Conservation (phyloP, 2,329 filamentous ascomycete genomes). For the Penicillium freii region DNA sequence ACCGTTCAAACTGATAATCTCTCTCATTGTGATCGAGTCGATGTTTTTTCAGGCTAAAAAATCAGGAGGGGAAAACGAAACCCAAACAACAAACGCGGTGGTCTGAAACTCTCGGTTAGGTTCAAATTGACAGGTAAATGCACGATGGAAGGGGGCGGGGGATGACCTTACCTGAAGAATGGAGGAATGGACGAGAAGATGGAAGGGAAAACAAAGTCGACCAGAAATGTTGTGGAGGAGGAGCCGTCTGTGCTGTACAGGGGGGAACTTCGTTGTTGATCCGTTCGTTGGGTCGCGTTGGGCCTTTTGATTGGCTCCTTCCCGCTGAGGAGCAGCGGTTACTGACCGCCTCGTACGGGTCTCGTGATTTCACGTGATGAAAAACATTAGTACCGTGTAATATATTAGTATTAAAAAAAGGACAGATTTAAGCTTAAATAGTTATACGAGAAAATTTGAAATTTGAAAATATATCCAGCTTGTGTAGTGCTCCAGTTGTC, state of each 20-base stretch:
- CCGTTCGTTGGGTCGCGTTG: slow-evolving; percentile 40
- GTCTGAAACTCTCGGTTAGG: slow-evolving; percentile 25
- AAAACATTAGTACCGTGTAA: background rate
- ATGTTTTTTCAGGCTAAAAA: slow-evolving; percentile 24
- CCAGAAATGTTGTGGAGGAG: slow-evolving; percentile 49
- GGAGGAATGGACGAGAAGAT: slow-evolving; percentile 26
- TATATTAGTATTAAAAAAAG: background rate
- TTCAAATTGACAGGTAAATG: background rate
- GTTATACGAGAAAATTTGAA: background rate
- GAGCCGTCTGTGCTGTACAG: slow-evolving; percentile 45
- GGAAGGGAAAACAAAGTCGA: slow-evolving; percentile 28
- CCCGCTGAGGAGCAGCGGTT: slow-evolving; percentile 10
- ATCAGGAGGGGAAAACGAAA: slow-evolving; percentile 28
- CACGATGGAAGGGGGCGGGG: slow-evolving; percentile 17
- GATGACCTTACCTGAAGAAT: slow-evolving; percentile 20
- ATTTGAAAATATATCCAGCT: no score
- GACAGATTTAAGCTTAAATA: background rate
- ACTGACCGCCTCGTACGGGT: slow-evolving; percentile 25
- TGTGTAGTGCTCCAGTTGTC: background rate
- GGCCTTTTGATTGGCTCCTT: slow-evolving; percentile 28
- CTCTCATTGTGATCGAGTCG: slow-evolving; percentile 73
- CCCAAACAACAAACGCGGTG: slow-evolving; percentile 29
- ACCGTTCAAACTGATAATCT: slow-evolving; percentile 99
- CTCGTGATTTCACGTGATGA: slow-evolving; percentile 12
- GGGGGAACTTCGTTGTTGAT: slow-evolving; percentile 35